Evolutionary conservation across 352 stramenopile genomes (phyloP).

Genomic region (Phytophthora fragariae): DNA sequence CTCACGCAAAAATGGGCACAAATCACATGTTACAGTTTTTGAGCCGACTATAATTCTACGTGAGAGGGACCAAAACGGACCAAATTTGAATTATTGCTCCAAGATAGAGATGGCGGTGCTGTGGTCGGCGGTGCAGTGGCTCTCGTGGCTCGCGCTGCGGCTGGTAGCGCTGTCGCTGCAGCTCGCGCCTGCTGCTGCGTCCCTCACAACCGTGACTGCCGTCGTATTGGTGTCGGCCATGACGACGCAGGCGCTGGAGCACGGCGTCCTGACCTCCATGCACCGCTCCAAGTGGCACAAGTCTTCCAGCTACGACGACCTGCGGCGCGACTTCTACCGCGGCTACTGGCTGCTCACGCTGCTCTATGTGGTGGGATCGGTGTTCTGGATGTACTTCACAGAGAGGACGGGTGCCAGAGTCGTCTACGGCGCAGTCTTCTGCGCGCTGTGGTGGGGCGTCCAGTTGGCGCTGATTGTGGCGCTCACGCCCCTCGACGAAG

Average conservation of each 20-base stretch:
- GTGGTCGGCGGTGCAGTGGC: slow-evolving; percentile 10
- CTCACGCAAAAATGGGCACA: background rate
- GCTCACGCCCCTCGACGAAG: slow-evolving; percentile 69
- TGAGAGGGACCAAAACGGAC: background rate
- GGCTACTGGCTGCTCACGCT: slow-evolving; percentile 66
- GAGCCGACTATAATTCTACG: background rate
- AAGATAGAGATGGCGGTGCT: slow-evolving; percentile 37
- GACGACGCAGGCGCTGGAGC: slow-evolving; percentile 74
- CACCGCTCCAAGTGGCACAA: slow-evolving; percentile 62
- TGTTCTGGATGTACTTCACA: slow-evolving; percentile 71
- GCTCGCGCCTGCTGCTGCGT: slow-evolving; percentile 22
- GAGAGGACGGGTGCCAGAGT: slow-evolving; percentile 55
- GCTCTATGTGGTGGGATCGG: slow-evolving; percentile 44
- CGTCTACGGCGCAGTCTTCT: slow-evolving; percentile 63
- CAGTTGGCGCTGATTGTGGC: slow-evolving; percentile 65
- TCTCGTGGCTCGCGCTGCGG: slow-evolving; percentile 26
- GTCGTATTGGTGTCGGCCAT: slow-evolving; percentile 58
- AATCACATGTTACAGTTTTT: background rate
- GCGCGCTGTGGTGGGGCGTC: slow-evolving; percentile 55
- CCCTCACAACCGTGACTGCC: slow-evolving; percentile 29
- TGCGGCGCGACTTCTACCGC: slow-evolving; percentile 69
- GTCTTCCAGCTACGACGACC: slow-evolving; percentile 38
- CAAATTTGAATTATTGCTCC: slow-evolving; percentile 8
- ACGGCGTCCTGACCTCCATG: slow-evolving; percentile 61
- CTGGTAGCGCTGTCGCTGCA: slow-evolving; percentile 29